Conservation (phyloP, 768 basidiomycete genomes). For the Podaxis sp. region DNA sequence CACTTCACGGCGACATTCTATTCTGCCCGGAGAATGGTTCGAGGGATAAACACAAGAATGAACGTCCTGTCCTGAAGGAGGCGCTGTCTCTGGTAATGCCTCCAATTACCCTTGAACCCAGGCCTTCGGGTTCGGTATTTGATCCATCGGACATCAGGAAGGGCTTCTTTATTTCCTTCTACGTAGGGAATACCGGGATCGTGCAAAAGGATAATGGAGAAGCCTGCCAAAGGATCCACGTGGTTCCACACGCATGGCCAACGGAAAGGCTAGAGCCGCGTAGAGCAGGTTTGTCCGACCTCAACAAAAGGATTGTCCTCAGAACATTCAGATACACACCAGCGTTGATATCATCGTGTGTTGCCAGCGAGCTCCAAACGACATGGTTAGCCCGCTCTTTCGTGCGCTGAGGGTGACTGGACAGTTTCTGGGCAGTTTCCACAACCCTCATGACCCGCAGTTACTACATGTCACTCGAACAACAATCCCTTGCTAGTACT, state of each 20-base stretch:
- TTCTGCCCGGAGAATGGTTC: slow-evolving; percentile 48
- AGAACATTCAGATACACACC: slow-evolving; percentile 66
- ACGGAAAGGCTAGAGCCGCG: slow-evolving; percentile 67
- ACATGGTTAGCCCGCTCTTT: slow-evolving; percentile 51
- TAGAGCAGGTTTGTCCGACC: slow-evolving; percentile 51
- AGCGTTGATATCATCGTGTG: slow-evolving; percentile 51
- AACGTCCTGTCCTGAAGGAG: slow-evolving; percentile 40
- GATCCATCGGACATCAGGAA: slow-evolving; percentile 52
- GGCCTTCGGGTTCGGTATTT: slow-evolving; percentile 18
- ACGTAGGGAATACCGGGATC: slow-evolving; percentile 69
- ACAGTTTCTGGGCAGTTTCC: slow-evolving; percentile 59
- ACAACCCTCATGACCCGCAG: slow-evolving; percentile 42
- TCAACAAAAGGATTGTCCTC: slow-evolving; percentile 39
- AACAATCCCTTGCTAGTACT: slow-evolving; percentile 48
- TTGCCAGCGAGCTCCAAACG: not conserved
- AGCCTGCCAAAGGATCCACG: not conserved
- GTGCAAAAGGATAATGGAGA: slow-evolving; percentile 46
- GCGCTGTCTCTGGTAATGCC: too few relatives aligned
- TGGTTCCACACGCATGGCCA: slow-evolving; percentile 22
- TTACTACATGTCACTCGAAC: not conserved
- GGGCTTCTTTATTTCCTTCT: slow-evolving; percentile 64
- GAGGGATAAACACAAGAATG: slow-evolving; percentile 62
- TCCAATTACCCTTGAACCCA: too few relatives aligned
- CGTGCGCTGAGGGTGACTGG: slow-evolving; percentile 70
- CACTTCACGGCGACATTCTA: slow-evolving; percentile 49